A percentile compares a stretch with the other conserved stretches of the same genome.
Conservation (phyloP, 163 green algal genomes). For the Prototheca cutis region DNA sequence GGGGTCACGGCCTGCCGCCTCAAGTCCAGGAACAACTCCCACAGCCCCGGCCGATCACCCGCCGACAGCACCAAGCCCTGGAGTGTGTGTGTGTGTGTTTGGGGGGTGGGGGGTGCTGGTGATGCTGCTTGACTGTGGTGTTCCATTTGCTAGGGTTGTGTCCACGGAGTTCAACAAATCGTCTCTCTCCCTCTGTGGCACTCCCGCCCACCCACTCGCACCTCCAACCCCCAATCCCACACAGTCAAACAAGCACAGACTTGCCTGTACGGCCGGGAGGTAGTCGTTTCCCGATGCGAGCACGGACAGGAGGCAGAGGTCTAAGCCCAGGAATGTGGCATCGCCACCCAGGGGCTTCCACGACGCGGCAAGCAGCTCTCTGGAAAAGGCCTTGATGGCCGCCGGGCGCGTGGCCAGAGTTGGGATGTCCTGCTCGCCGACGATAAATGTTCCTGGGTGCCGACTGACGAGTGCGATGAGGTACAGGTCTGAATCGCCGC, state of each 20-base stretch:
- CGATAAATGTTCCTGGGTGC: neutral
- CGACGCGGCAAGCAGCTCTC: neutral
- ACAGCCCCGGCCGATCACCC: slow-evolving; percentile 17
- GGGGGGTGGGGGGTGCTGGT: too few relatives aligned
- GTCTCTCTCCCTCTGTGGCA: too few relatives aligned
- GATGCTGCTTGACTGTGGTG: too few relatives aligned
- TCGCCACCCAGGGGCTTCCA: neutral
- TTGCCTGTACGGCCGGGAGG: slow-evolving; percentile 33
- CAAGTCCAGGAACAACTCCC: slow-evolving; percentile 31
- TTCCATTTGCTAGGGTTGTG: too few relatives aligned
- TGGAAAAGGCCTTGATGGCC: neutral
- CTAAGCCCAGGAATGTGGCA: slow-evolving; percentile 15
- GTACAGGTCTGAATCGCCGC: slow-evolving; percentile 68
- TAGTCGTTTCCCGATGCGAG: slow-evolving; percentile 71
- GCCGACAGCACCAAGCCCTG: slow-evolving; percentile 18
- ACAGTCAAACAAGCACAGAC: too few relatives aligned
- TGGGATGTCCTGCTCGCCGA: neutral
- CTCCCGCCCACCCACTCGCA: neutral
- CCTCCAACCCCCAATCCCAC: too few relatives aligned
- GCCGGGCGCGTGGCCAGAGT: neutral
- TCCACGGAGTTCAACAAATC: too few relatives aligned
- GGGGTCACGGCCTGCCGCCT: neutral
- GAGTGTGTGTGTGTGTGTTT: neutral
- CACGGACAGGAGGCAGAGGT: slow-evolving; percentile 60
- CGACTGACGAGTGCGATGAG: slow-evolving; percentile 62